These are phyloP conservation scores for Pyracantha coccinea DNA, from an alignment of 331 rosid species.

Conservation along the genomic window DNA sequence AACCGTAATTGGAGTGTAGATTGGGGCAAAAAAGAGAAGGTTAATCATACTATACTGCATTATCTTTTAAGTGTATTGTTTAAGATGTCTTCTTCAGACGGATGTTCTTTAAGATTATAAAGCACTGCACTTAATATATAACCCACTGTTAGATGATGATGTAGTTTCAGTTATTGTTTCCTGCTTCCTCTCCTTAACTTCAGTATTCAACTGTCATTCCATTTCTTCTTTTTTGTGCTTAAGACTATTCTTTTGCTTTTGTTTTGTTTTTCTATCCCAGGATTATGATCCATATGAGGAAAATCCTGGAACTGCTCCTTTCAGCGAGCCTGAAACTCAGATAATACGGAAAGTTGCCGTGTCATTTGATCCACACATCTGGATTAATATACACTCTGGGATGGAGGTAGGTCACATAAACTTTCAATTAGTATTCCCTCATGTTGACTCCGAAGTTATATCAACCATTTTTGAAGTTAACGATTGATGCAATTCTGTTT, in stretches of 20 bases:
- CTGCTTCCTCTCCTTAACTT: background rate
- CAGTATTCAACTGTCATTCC: background rate
- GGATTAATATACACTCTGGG: conserved; percentile 98
- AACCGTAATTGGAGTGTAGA: conserved; percentile 98
- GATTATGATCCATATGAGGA: conserved; percentile 98
- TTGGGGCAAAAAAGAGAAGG: conserved; percentile 99
- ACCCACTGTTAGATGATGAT: background rate
- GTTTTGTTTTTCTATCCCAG: conserved; percentile 29
- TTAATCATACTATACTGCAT: conserved; percentile 6
- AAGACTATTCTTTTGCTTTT: conserved; percentile 8
- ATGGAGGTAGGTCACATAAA: conserved; percentile 63
- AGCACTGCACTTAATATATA: background rate
- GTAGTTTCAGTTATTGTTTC: background rate
- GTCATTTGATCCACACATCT: conserved; percentile 88
- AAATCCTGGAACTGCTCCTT: conserved; percentile 88
- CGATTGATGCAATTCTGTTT: background rate
- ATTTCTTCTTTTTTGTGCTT: background rate
- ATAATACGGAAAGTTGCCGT: conserved; percentile 83
- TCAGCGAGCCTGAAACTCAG: conserved; percentile 98
- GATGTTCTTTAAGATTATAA: background rate
- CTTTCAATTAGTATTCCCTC: background rate
- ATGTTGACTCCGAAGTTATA: background rate
- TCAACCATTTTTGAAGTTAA: conserved; percentile 3
- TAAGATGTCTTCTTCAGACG: background rate
- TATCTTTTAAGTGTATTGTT: background rate